These are phyloP conservation scores for Yamadazyma tumulicola DNA, from an alignment of 805 yeast species.

Conservation along the genomic window DNA sequence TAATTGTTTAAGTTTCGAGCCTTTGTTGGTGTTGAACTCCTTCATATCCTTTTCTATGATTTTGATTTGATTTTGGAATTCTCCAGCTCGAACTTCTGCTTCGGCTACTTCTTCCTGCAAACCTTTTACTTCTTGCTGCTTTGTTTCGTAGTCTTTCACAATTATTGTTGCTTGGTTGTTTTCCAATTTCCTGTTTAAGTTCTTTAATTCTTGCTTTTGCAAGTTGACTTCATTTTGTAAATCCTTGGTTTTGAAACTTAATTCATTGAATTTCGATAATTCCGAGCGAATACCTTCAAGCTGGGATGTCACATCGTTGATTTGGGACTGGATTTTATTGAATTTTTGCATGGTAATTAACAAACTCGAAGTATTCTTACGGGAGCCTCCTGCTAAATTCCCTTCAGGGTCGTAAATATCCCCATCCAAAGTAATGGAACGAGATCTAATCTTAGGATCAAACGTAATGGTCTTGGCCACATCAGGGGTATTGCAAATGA, in stretches of 20 bases:
- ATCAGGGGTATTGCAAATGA: slow-evolving; percentile 82
- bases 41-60: slow-evolving; percentile 70
- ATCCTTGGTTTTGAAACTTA: slow-evolving; percentile 48
- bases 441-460: slow-evolving; percentile 72
- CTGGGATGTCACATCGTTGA: slow-evolving; percentile 41
- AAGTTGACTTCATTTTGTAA: slow-evolving; percentile 58
- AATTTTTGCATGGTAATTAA: slow-evolving; percentile 64
- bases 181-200: slow-evolving; percentile 52
- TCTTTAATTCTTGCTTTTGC: slow-evolving; percentile 55
- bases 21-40: slow-evolving; percentile 78
- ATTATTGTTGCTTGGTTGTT: slow-evolving; percentile 55
- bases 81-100: slow-evolving; percentile 27
- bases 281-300: slow-evolving; percentile 37
- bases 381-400: slow-evolving; percentile 91
- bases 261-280: slow-evolving; percentile 38
- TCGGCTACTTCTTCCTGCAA: slow-evolving; percentile 37
- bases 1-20: slow-evolving; percentile 69
- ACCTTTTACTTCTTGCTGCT: slow-evolving; percentile 42
- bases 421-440: slow-evolving; percentile 88
- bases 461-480: slow-evolving; percentile 89
- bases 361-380: slow-evolving; percentile 55
- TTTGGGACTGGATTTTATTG: slow-evolving; percentile 41
- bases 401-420: slow-evolving; percentile 97
- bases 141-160: slow-evolving; percentile 46
- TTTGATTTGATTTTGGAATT: slow-evolving; percentile 42